phyloP scores from a whole-genome alignment of 2,329 filamentous ascomycete species.

The Ophiostoma ulmi region DNA sequence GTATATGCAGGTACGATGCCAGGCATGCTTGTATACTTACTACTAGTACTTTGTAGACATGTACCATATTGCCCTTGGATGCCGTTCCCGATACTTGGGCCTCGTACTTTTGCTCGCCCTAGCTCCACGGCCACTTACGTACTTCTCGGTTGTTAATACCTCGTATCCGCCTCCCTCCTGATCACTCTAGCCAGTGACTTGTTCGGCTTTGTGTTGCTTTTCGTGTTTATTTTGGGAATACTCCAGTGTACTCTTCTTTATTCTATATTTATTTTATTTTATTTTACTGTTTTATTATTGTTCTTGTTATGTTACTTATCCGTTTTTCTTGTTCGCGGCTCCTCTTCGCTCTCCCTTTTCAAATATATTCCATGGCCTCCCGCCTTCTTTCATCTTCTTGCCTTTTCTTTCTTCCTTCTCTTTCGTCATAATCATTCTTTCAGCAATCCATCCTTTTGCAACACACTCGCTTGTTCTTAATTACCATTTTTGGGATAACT shows the following conservation, averaged over 20 bases:
- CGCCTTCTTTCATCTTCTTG: slow-evolving; percentile 9
- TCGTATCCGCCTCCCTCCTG: slow-evolving; percentile 22
- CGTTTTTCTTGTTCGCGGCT: slow-evolving; percentile 15
- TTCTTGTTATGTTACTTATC: slow-evolving; percentile 8
- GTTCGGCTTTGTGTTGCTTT: slow-evolving; percentile 7
- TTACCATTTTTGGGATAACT: slow-evolving; percentile 15
- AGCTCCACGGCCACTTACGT: slow-evolving; percentile 18
- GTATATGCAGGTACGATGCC: slow-evolving; percentile 8
- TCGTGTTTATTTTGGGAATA: slow-evolving; percentile 8
- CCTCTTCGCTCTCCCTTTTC: background rate
- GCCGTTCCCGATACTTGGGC: background rate
- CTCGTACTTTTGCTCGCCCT: slow-evolving; percentile 12
- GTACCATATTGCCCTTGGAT: background rate
- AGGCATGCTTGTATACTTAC: background rate
- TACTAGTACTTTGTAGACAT: background rate
- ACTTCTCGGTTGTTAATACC: slow-evolving; percentile 20
- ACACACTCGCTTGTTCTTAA: slow-evolving; percentile 20
- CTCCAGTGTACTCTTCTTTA: background rate
- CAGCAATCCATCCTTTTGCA: background rate
- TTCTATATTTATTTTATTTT: slow-evolving; percentile 13
- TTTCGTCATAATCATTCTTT: slow-evolving; percentile 3
- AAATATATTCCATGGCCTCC: slow-evolving; percentile 12
- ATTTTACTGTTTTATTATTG: background rate
- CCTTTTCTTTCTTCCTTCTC: slow-evolving; percentile 12
- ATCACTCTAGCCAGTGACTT: slow-evolving; percentile 5